Evolutionary conservation across 495 filamentous ascomycete species (phyloP).

Genomic region (Acidiella bohemica): DNA sequence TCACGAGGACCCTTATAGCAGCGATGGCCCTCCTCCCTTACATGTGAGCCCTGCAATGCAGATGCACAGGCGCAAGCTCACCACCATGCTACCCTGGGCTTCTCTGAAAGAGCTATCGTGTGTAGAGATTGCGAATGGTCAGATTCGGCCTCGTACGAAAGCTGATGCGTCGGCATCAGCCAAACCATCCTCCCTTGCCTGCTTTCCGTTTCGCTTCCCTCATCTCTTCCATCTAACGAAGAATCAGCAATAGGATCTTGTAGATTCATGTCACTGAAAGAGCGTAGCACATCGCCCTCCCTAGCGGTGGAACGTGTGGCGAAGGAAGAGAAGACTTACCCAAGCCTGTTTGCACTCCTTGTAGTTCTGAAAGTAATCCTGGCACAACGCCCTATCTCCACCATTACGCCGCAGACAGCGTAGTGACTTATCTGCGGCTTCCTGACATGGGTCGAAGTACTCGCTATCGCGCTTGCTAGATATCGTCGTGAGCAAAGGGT

Average conservation of each 20-base stretch:
- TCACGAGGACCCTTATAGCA: too few relatives aligned
- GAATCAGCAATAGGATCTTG: not conserved
- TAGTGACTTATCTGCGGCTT: slow-evolving; percentile 74
- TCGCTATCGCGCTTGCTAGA: slow-evolving; percentile 74
- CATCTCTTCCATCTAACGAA: slow-evolving; percentile 18
- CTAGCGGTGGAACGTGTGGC: too few relatives aligned
- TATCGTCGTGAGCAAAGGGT: slow-evolving; percentile 1
- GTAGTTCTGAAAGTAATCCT: slow-evolving; percentile 67
- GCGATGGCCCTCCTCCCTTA: too few relatives aligned
- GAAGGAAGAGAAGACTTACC: slow-evolving; percentile 5
- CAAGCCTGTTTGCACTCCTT: slow-evolving; percentile 19
- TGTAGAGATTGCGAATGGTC: too few relatives aligned
- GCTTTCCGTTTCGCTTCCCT: slow-evolving; percentile 11
- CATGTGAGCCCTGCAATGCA: too few relatives aligned
- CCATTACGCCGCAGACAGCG: slow-evolving; percentile 77
- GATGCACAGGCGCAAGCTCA: too few relatives aligned
- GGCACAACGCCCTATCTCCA: slow-evolving; percentile 73
- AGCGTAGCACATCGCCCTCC: too few relatives aligned
- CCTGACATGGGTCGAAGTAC: slow-evolving; percentile 89
- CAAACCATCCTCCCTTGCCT: slow-evolving; percentile 11
- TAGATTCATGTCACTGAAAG: not conserved
- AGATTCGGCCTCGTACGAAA: too few relatives aligned
- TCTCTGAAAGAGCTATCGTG: too few relatives aligned
- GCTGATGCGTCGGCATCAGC: too few relatives aligned
- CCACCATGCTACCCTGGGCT: too few relatives aligned